Evolutionary conservation across 1,139 yeast species (phyloP).

Genomic region (Yamadazyma atlantica): DNA sequence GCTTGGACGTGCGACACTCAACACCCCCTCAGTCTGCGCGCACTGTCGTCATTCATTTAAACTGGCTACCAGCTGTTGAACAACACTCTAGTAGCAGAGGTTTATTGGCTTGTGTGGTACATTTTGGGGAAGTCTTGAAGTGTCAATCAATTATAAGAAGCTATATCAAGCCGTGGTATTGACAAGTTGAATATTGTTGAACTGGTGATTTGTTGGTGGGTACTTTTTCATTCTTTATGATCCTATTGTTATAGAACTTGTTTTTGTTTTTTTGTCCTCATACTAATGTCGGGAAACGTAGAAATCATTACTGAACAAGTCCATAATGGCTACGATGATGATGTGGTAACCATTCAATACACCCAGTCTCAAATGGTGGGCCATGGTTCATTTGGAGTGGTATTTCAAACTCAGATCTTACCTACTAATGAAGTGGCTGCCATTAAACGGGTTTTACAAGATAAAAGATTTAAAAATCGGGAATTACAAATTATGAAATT

Average conservation of each 20-base stretch:
- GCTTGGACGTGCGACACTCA: background rate
- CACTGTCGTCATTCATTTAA: constrained; percentile 1
- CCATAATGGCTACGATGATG: constrained; percentile 73
- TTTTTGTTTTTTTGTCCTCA: background rate
- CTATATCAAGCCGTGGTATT: no score
- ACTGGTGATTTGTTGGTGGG: no score
- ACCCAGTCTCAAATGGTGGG: constrained; percentile 87
- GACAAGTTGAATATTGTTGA: no score
- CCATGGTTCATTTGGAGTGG: constrained; percentile 97
- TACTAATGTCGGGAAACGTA: constrained; percentile 48
- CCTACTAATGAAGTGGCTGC: constrained; percentile 84
- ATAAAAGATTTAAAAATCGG: constrained; percentile 91
- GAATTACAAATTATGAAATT: constrained; percentile 95
- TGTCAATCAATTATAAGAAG: no score
- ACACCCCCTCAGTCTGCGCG: background rate
- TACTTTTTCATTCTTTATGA: background rate
- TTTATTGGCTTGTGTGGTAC: no score
- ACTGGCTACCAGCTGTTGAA: background rate
- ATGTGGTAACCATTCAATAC: constrained; percentile 58
- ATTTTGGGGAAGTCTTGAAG: no score
- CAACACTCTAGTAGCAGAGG: no score
- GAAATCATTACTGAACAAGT: constrained; percentile 71
- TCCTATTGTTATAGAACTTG: background rate
- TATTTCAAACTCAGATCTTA: constrained; percentile 77
- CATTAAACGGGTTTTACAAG: constrained; percentile 91